Conservation (phyloP, 108 stramenopile species). For the Nitzschia sp. region DNA sequence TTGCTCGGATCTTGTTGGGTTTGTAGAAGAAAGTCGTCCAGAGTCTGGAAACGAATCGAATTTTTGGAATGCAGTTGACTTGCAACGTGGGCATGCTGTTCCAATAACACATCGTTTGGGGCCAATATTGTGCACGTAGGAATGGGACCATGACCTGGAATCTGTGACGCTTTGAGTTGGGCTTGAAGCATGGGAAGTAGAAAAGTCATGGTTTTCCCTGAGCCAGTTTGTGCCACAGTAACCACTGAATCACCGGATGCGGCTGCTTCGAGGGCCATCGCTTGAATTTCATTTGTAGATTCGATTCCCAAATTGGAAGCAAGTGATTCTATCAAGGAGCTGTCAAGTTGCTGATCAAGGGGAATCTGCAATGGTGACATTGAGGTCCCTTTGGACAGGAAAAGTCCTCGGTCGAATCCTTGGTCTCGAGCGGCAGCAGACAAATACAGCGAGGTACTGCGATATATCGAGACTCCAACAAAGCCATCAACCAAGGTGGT, state of each 20-base stretch:
- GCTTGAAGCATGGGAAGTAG: constrained; percentile 70
- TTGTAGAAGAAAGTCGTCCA: neutral
- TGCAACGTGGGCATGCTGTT: constrained; percentile 1
- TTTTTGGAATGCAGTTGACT: neutral
- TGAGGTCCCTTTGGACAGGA: too few relatives aligned
- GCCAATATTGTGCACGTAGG: neutral
- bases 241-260: constrained; percentile 97
- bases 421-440: too few relatives aligned
- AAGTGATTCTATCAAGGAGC: neutral
- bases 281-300: constrained; percentile 97
- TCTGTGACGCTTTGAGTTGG: constrained; percentile 51
- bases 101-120: neutral
- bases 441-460: too few relatives aligned
- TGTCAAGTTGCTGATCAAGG: neutral
- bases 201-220: constrained; percentile 97
- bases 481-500: too few relatives aligned
- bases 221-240: constrained; percentile 96
- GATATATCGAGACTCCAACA: too few relatives aligned
- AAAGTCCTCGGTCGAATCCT: too few relatives aligned
- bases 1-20: neutral
- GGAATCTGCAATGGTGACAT: too few relatives aligned
- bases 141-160: constrained; percentile 36
- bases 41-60: neutral
- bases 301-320: constrained; percentile 58
- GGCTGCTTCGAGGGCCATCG: constrained; percentile 96